phyloP scores from a whole-genome alignment of 2,329 filamentous ascomycete genomes.

The Claviceps sp. region DNA sequence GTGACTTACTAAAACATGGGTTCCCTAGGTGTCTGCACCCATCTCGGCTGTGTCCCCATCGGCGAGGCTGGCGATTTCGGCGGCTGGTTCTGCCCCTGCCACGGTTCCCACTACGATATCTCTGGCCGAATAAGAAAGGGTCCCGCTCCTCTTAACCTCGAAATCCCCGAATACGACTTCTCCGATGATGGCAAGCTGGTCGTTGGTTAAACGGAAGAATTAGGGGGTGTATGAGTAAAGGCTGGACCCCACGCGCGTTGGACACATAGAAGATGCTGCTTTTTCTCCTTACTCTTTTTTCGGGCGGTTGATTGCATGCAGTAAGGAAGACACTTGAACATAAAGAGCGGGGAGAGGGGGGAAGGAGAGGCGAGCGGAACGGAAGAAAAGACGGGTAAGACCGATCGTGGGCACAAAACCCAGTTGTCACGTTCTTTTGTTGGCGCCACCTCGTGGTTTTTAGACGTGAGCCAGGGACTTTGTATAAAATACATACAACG shows the following conservation, averaged over 20 bases:
- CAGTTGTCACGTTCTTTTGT: conserved; percentile 7
- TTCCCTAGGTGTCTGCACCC: conserved; percentile 83
- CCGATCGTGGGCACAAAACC: neutral
- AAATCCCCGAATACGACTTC: conserved; percentile 88
- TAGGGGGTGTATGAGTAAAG: conserved; percentile 12
- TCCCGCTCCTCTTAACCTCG: conserved; percentile 92
- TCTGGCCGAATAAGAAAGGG: conserved; percentile 96
- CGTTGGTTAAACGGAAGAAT: conserved; percentile 61
- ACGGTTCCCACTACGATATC: conserved; percentile 99
- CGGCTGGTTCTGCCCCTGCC: conserved; percentile 99
- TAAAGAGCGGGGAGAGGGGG: conserved; percentile 4
- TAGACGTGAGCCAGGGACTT: conserved; percentile 22
- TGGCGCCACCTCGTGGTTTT: conserved; percentile 18
- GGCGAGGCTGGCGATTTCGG: conserved; percentile 96
- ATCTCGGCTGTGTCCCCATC: conserved; percentile 97
- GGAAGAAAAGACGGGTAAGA: neutral
- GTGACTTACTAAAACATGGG: neutral
- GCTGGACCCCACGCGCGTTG: neutral
- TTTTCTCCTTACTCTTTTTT: neutral
- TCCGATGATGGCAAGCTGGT: conserved; percentile 76
- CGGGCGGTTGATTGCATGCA: conserved; percentile 7
- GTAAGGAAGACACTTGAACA: neutral
- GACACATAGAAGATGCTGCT: conserved; percentile 7
- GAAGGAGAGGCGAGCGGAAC: conserved; percentile 5
- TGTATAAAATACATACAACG: conserved; percentile 23